Percentiles rank a stretch among this genome's conserved stretches.
Evolutionary conservation across 2,329 filamentous ascomycete genomes (phyloP).

Genomic region (Trichophyton equinum): DNA sequence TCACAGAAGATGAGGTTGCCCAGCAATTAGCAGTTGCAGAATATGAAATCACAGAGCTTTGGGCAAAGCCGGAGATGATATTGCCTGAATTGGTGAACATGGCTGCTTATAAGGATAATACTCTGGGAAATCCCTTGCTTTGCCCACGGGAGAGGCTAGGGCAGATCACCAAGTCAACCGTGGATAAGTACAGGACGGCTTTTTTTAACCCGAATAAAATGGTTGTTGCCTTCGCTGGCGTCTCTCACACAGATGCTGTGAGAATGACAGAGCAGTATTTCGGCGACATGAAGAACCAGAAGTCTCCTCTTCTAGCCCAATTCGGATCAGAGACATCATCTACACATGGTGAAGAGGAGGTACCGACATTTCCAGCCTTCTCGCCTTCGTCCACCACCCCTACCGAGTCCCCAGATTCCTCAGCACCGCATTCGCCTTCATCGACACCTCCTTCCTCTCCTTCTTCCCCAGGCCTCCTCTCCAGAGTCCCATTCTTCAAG

Average conservation of each 20-base stretch:
- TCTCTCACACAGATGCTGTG: constrained; percentile 69
- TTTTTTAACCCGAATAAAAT: constrained; percentile 87
- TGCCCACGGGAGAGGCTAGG: constrained; percentile 75
- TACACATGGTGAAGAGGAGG: constrained; percentile 21
- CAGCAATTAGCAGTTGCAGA: constrained; percentile 83
- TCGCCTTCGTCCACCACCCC: constrained; percentile 26
- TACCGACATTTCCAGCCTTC: constrained; percentile 26
- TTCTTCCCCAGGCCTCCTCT: constrained; percentile 51
- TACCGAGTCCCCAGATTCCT: constrained; percentile 21
- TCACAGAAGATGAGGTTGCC: constrained; percentile 75
- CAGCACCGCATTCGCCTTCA: constrained; percentile 18
- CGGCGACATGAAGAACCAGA: constrained; percentile 64
- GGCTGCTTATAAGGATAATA: constrained; percentile 92
- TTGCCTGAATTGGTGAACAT: constrained; percentile 90
- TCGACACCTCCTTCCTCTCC: constrained; percentile 18
- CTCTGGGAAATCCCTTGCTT: constrained; percentile 80
- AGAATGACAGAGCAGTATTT: constrained; percentile 72
- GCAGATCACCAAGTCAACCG: constrained; percentile 58
- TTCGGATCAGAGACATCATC: constrained; percentile 46
- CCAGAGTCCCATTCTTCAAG: constrained; percentile 80
- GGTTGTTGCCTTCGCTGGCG: constrained; percentile 88
- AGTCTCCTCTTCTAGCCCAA: constrained; percentile 40
- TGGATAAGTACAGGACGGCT: constrained; percentile 64
- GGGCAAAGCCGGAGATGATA: constrained; percentile 93
- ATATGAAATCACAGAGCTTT: constrained; percentile 95